Base-by-base conservation (phyloP, 2,329 filamentous ascomycete species). In the Cytospora leucostoma region DNA sequence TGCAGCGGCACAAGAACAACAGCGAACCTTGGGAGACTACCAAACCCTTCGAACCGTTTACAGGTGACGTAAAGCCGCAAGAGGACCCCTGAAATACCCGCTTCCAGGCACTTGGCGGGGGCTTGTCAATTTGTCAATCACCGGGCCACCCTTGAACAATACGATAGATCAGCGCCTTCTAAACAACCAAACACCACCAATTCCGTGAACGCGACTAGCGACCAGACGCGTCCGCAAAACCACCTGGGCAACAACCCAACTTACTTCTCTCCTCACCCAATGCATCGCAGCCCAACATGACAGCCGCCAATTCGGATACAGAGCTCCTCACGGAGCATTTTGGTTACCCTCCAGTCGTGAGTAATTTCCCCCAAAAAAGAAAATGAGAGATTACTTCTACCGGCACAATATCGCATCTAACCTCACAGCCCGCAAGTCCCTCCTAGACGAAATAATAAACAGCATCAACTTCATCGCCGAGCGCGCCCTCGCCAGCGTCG, bases 381-480 rank as follows among this genome's bases (percentile, higher is more conserved):
- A n/a, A n/a, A n/a, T n/a, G n/a, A n/a, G n/a, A n/a, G n/a, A n/a
- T n/a, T n/a, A n/a, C n/a, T n/a, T n/a, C n/a, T n/a, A n/a, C n/a
- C 63, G 34, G 12, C 38, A 13, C 38, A 37, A 37, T 40, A 17
- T 17, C 49, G 52, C 58, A 56, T 62, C 56, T 60, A 59, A 67
- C 65, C 27, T n/a, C 59, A 54, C 57, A 59, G 5, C 21, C 63
- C 63, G 61, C 54, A 50, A 97, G 93, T 91, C 91, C 66, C 86
- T 99, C 50, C 90, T 99, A 72, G 95, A 99, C 85, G 94, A 98
- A 78, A 93, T 98, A 70, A 97, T 98, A 80, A 97, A 98, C 81
- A 91, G 90, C 61, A 88, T 97, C 76, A 99, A 98, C 80, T 91
- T 94, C 72, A 86, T 97, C 71, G 90, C 95, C 71, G 95, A 96